These are phyloP conservation scores for Wickerhamiella occidentalis DNA, from an alignment of 805 yeast genomes.

Conservation along the genomic window DNA sequence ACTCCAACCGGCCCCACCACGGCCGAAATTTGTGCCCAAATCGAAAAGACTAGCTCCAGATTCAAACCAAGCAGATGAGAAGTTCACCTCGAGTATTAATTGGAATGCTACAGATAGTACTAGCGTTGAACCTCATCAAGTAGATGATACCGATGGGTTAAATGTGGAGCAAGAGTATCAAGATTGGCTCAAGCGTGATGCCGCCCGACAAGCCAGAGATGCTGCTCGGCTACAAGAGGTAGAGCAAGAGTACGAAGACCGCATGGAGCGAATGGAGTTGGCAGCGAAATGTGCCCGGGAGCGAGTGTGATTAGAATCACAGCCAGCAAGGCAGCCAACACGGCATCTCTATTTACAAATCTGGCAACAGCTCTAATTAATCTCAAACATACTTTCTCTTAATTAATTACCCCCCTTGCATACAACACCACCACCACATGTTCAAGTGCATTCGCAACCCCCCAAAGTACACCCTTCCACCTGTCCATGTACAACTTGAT, in stretches of 20 bases:
- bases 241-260: conserved; percentile 30
- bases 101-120: conserved; percentile 19
- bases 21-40: conserved; percentile 16
- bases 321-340: no score
- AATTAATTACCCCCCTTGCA: no score
- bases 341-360: no score
- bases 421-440: neutral
- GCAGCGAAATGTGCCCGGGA: neutral
- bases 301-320: neutral
- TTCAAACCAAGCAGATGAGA: neutral
- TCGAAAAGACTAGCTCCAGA: neutral
- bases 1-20: neutral
- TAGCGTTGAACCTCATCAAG: conserved; percentile 32
- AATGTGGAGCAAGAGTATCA: conserved; percentile 38
- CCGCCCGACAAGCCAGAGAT: conserved; percentile 32
- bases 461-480: conserved; percentile 3
- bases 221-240: conserved; percentile 24
- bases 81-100: neutral
- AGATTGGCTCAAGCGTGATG: conserved; percentile 35
- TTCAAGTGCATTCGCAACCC: neutral
- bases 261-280: conserved; percentile 20
- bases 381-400: no score
- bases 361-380: no score
- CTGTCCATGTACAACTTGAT: conserved; percentile 21
- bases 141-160: conserved; percentile 51